These are phyloP conservation scores for Prunus kanzakura DNA, from an alignment of 306 rosid genomes.

Conservation along the genomic window DNA sequence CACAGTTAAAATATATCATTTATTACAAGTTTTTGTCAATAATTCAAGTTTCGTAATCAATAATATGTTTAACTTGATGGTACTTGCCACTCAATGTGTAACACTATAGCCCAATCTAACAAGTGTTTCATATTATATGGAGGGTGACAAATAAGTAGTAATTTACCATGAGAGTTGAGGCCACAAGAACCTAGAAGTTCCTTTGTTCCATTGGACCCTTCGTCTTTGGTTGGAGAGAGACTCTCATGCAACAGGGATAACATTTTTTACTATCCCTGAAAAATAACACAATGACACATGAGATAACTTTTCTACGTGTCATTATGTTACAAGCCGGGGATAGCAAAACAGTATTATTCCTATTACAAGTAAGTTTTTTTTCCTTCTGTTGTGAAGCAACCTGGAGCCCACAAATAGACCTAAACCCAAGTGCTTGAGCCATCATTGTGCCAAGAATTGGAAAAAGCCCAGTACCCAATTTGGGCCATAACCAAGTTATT, in stretches of 20 bases:
- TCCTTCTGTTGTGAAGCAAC: neutral
- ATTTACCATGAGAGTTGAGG: neutral
- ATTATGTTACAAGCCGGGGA: fast-evolving
- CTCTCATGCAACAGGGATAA: too few relatives aligned
- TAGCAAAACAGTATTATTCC: fast-evolving
- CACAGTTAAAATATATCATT: neutral
- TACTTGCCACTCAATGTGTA: neutral
- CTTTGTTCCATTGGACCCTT: neutral
- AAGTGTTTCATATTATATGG: neutral
- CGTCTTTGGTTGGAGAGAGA: too few relatives aligned
- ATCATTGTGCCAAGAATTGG: neutral
- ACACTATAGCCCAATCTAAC: too few relatives aligned
- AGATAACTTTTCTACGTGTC: too few relatives aligned
- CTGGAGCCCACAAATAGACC: neutral
- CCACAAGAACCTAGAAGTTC: neutral
- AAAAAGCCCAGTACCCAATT: neutral
- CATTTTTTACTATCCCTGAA: too few relatives aligned
- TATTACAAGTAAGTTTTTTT: too few relatives aligned
- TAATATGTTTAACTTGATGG: neutral
- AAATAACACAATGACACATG: too few relatives aligned
- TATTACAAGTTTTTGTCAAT: neutral
- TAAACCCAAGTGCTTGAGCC: neutral
- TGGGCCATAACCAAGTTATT: neutral
- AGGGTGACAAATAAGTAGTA: neutral
- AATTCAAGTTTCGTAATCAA: neutral